Evolutionary conservation across 495 filamentous ascomycete species (phyloP), one percentile per base, ranked within the genome.

Genomic region (Patellaria atrata): DNA sequence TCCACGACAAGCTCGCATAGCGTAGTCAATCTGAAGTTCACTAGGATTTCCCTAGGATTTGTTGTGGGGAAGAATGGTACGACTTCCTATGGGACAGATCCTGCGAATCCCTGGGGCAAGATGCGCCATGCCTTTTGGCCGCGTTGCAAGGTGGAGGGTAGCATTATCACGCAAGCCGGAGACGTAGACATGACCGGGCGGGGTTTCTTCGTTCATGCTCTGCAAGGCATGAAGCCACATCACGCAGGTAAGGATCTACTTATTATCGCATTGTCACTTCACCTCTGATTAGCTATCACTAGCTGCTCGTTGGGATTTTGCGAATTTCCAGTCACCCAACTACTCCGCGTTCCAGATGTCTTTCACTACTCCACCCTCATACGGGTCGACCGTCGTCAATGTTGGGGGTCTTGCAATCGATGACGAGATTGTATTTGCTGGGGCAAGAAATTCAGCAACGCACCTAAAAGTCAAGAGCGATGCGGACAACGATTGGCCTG

Each of bases 161-260:
- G 59, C 32, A 81, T 96, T 48, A 71, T 81, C 43, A 93, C 83
- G 28, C 75, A 83, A 55, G 73, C 77, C 25, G 77, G 83, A 33
- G 75, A 75, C n/a, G 62, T 91, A 23, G 75, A 94, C 50, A 73
- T 91, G 54, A 76, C 70, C 35, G 89, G 89, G 26, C 70, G 62
- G 40, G 84, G 72, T 16, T 58, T 91, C 42, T 81, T 84, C 56
- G 63, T 73, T 44, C 75, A 83, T 55, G 84, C 82, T 21, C 63
- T 96, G 24, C 89, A 97, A 56, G 89, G 84, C 44, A 96, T 96
- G 91, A 97, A 96, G 65, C 89, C 89, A 10, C 89, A 97, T 54
- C 91, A 96, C 59, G 84, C 84, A 25, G 76, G 76, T 80, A 68
- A 38, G 62, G 46, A 25, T 37, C 6, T 2, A 22, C 20, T 31